A percentile compares a stretch with the other conserved stretches of the same genome.
Conservation (phyloP, 305 asterid species). For the Fraxinus angustifolia region DNA sequence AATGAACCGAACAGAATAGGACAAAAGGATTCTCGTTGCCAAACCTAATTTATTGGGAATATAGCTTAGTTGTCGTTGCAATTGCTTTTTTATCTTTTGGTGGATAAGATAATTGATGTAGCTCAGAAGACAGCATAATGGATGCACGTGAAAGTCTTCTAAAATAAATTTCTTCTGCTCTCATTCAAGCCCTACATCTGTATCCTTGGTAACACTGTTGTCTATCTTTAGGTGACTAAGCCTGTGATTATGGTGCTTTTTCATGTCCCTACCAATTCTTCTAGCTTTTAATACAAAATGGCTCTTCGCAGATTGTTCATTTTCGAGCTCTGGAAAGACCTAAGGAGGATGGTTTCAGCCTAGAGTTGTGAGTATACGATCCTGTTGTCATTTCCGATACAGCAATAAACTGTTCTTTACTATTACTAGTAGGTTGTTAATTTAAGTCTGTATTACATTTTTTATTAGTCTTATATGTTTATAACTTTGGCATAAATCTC, state of each 20-base stretch:
- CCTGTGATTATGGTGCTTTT: not conserved
- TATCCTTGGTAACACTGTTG: not conserved
- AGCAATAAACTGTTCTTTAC: not conserved
- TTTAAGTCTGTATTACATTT: not conserved
- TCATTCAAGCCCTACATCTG: not conserved
- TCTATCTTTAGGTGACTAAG: not conserved
- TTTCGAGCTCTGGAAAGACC: constrained; percentile 45
- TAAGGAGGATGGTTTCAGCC: constrained; percentile 41
- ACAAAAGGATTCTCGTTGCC: not conserved
- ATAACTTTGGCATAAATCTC: constrained; percentile 4
- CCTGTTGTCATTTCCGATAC: constrained; percentile 4
- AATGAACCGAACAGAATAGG: not conserved
- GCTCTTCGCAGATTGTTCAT: constrained; percentile 36
- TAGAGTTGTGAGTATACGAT: constrained; percentile 36
- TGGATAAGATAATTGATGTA: constrained; percentile 4
- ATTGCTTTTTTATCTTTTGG: not conserved
- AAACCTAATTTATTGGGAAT: not conserved
- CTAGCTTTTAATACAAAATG: not conserved
- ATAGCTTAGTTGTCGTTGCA: not conserved
- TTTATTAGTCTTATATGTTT: not conserved
- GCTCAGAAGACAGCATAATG: not conserved
- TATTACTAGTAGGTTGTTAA: not conserved
- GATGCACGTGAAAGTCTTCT: constrained; percentile 8
- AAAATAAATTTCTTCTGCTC: not conserved
- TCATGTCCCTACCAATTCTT: not conserved